Evolutionary conservation across 2,329 filamentous ascomycete species (phyloP).

Genomic region (Geoglossum cookeanum): DNA sequence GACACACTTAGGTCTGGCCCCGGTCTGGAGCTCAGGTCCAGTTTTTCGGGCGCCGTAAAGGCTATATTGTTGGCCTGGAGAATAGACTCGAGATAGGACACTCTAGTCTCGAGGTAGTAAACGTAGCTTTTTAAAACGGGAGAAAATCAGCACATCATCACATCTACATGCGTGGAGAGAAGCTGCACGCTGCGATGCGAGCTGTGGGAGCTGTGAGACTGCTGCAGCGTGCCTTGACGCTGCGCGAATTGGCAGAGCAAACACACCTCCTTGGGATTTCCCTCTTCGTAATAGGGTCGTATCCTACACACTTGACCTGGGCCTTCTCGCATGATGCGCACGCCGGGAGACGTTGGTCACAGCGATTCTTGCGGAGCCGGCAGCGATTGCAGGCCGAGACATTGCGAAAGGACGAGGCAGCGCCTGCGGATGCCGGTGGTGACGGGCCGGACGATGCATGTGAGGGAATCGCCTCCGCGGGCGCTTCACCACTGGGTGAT

Average conservation of each 20-base stretch:
- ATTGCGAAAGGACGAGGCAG: constrained; percentile 45
- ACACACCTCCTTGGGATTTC: constrained; percentile 64
- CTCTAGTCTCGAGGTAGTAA: constrained; percentile 77
- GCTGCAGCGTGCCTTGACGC: neutral
- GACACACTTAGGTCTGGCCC: constrained; percentile 16
- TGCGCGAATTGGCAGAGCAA: neutral
- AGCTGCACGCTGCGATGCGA: too few relatives aligned
- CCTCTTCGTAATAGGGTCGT: constrained; percentile 89
- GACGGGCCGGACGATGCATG: constrained; percentile 10
- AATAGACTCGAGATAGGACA: constrained; percentile 64
- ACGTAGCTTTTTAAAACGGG: constrained; percentile 45
- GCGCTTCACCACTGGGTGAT: neutral
- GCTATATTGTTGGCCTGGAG: constrained; percentile 49
- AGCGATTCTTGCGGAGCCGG: constrained; percentile 79
- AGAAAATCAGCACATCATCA: neutral
- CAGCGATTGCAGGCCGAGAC: constrained; percentile 92
- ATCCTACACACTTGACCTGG: constrained; percentile 78
- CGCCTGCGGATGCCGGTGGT: constrained; percentile 13
- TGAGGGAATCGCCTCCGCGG: constrained; percentile 5
- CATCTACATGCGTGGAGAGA: neutral
- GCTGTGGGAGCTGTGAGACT: too few relatives aligned
- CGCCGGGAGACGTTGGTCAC: constrained; percentile 79
- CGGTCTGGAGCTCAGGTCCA: constrained; percentile 30
- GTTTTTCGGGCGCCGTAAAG: constrained; percentile 49
- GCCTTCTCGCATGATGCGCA: constrained; percentile 88